Evolutionary conservation across 139 green algal species (phyloP).

Genomic region (Nannochloris sp.): DNA sequence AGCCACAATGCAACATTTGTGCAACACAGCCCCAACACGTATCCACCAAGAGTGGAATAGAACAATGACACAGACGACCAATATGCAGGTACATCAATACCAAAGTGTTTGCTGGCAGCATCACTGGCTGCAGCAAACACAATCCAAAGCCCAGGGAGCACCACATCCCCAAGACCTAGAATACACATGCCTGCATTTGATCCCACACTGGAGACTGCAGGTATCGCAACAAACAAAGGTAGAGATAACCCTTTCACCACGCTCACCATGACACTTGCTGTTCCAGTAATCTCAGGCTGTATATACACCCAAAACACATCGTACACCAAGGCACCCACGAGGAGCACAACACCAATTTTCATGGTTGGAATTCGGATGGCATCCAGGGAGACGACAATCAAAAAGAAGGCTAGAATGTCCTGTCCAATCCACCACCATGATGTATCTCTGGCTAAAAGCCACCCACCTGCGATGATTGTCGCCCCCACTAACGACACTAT

Average conservation of each 20-base stretch:
- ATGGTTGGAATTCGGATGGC: conserved; percentile 52
- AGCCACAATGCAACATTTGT: conserved; percentile 74
- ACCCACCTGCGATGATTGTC: conserved; percentile 16
- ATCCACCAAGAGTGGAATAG: conserved; percentile 35
- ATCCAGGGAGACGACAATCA: conserved; percentile 65
- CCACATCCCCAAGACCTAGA: conserved; percentile 57
- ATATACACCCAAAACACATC: conserved; percentile 96
- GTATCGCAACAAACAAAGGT: conserved; percentile 80
- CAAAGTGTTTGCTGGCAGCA: neutral
- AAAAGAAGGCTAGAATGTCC: conserved; percentile 50
- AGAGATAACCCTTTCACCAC: conserved; percentile 46
- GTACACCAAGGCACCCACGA: conserved; percentile 63
- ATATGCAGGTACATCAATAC: neutral
- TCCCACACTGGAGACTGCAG: conserved; percentile 18
- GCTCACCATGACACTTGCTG: conserved; percentile 78
- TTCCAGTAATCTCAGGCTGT: conserved; percentile 68
- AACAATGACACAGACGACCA: conserved; percentile 38
- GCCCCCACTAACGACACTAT: neutral
- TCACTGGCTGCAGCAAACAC: conserved; percentile 34
- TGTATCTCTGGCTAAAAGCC: conserved; percentile 7
- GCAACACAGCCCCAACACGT: conserved; percentile 63
- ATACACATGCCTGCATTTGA: conserved; percentile 16
- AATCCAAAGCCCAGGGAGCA: conserved; percentile 73
- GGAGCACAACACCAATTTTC: conserved; percentile 63
- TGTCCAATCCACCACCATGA: conserved; percentile 60